A percentile compares a stretch with the other conserved stretches of the same genome.
Evolutionary conservation across 768 basidiomycete genomes (phyloP).

Genomic region (Epithele typhae): DNA sequence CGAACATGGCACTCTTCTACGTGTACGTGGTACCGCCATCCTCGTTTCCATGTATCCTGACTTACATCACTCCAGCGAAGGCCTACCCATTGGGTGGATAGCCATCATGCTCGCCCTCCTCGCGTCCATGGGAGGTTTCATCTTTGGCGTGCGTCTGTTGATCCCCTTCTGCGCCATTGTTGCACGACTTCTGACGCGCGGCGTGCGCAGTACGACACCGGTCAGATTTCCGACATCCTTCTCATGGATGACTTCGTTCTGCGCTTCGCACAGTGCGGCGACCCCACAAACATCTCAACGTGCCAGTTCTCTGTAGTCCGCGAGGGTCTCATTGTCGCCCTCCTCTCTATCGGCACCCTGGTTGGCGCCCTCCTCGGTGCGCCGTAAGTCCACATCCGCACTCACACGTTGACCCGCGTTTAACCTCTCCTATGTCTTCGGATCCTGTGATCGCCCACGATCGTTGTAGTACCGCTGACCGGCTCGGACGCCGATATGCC

Average conservation of each 20-base stretch:
- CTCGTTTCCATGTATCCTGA: background rate
- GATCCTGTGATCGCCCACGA: background rate
- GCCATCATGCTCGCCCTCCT: slow-evolving; percentile 64
- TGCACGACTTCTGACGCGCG: too few species aligned
- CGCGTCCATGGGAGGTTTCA: slow-evolving; percentile 62
- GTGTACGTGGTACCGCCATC: slow-evolving; percentile 16
- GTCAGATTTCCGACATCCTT: slow-evolving; percentile 74
- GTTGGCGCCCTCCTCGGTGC: slow-evolving; percentile 60
- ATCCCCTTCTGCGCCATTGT: too few species aligned
- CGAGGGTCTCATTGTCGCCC: slow-evolving; percentile 63
- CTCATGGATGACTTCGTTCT: slow-evolving; percentile 65
- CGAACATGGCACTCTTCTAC: slow-evolving; percentile 27
- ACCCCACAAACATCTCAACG: slow-evolving; percentile 32
- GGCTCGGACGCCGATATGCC: slow-evolving; percentile 60
- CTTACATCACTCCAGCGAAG: slow-evolving; percentile 36
- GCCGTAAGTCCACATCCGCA: slow-evolving; percentile 35
- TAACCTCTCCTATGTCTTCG: too few species aligned
- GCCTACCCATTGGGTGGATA: slow-evolving; percentile 56
- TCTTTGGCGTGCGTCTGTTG: slow-evolving; percentile 25
- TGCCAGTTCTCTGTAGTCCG: slow-evolving; percentile 55
- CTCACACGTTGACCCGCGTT: too few species aligned
- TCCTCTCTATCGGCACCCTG: slow-evolving; percentile 69
- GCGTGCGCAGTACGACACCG: slow-evolving; percentile 67
- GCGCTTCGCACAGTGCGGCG: slow-evolving; percentile 54
- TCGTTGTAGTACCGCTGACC: slow-evolving; percentile 49